Conservation (phyloP, 2,329 filamentous ascomycete species). For the Chalaropsis ovoidea region DNA sequence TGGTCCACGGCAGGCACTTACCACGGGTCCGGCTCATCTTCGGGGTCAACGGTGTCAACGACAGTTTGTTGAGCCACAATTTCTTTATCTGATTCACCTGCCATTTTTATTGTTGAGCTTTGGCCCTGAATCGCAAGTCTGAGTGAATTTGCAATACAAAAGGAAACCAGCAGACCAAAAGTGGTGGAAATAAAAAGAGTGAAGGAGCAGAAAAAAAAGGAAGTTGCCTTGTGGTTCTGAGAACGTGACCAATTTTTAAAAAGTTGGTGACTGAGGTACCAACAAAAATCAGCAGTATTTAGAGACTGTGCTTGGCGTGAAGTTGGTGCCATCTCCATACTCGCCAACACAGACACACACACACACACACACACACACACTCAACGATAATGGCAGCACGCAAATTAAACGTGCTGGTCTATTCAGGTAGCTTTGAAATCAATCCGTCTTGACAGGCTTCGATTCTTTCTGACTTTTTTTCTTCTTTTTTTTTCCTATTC, state of each 20-base stretch:
- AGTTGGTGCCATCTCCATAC: not conserved
- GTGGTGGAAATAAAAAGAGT: not conserved
- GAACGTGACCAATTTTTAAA: not conserved
- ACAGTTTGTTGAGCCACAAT: constrained; percentile 28
- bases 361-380: not conserved
- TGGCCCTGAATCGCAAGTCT: not conserved
- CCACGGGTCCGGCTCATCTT: constrained; percentile 95
- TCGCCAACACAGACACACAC: not conserved
- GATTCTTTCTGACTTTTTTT: constrained; percentile 6
- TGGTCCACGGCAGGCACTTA: constrained; percentile 33
- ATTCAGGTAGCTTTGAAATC: constrained; percentile 54
- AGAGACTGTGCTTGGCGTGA: not conserved
- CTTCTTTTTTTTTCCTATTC: not conserved
- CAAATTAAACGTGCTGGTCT: constrained; percentile 84
- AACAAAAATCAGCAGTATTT: not conserved
- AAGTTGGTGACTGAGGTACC: not conserved
- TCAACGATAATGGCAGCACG: constrained; percentile 48
- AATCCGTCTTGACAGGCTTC: not conserved
- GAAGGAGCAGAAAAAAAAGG: not conserved
- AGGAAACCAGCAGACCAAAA: not conserved
- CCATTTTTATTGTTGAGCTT: constrained; percentile 9
- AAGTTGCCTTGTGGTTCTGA: not conserved
- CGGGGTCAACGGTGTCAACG: constrained; percentile 39
- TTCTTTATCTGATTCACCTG: constrained; percentile 35
- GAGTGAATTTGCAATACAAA: not conserved